phyloP scores from a whole-genome alignment of 176 grass and related monocot species.

The Juncus effusus region DNA sequence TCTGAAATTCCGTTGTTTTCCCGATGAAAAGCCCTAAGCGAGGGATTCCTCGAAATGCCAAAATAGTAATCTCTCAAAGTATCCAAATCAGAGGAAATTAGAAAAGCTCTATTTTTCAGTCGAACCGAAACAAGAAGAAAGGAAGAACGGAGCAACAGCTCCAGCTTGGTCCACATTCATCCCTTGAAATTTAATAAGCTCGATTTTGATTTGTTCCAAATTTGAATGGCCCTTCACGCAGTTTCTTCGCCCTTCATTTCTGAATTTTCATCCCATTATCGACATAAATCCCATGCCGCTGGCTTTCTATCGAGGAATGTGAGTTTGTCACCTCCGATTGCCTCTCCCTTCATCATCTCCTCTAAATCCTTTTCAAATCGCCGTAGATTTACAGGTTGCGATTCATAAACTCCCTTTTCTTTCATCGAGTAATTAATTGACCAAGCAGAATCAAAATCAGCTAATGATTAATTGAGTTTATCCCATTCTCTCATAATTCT shows the following conservation, averaged over 20 bases:
- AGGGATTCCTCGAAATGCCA: too few species aligned
- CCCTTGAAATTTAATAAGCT: too few species aligned
- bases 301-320: background rate
- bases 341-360: background rate
- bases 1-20: too few species aligned
- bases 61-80: too few species aligned
- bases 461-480: constrained; percentile 20
- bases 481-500: background rate
- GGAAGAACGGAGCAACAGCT: too few species aligned
- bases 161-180: too few species aligned
- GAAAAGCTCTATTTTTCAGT: too few species aligned
- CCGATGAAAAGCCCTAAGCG: too few species aligned
- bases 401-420: background rate
- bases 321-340: background rate
- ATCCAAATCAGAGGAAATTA: too few species aligned
- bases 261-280: constrained; percentile 12
- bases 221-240: constrained; percentile 32
- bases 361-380: background rate
- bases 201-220: too few species aligned
- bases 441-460: constrained; percentile 4
- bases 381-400: constrained; percentile 17
- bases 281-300: background rate
- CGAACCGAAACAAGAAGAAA: too few species aligned
- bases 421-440: background rate
- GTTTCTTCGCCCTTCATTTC: constrained; percentile 11